Evolutionary conservation across 106 monocot species (phyloP).

Genomic region (Dendrobium catenatum): DNA sequence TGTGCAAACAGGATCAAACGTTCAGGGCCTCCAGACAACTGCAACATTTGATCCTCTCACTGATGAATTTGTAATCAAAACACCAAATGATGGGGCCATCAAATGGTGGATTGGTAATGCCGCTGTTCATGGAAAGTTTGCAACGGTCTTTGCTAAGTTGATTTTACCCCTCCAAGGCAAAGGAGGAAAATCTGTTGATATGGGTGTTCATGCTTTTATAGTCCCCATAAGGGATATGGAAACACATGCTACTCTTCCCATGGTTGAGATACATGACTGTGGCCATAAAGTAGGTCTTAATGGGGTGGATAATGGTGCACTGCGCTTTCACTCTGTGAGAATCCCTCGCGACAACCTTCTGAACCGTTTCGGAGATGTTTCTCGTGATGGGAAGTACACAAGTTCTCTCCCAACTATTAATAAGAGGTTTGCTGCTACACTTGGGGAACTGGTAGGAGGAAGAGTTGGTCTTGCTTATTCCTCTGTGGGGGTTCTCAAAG

Average conservation of each 20-base stretch:
- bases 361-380: conserved; percentile 86
- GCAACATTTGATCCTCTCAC: conserved; percentile 85
- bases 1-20: conserved; percentile 65
- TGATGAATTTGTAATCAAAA: conserved; percentile 85
- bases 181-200: conserved; percentile 49
- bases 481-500: conserved; percentile 69
- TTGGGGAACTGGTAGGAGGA: conserved; percentile 90
- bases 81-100: conserved; percentile 95
- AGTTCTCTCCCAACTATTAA: conserved; percentile 56
- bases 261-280: conserved; percentile 90
- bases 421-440: conserved; percentile 88
- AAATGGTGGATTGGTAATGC: conserved; percentile 99
- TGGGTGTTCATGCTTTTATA: conserved; percentile 96
- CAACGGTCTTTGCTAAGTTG: conserved; percentile 79
- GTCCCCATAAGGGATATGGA: conserved; percentile 85
- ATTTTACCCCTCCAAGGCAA: conserved; percentile 55
- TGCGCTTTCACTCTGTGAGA: conserved; percentile 62
- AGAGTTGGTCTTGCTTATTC: conserved; percentile 79
- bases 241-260: conserved; percentile 59
- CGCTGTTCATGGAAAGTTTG: conserved; percentile 91
- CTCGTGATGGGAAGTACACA: conserved; percentile 76
- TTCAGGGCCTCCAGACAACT: conserved; percentile 92
- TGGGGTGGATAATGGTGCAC: conserved; percentile 95
- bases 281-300: conserved; percentile 95
- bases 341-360: conserved; percentile 90